Evolutionary conservation across 805 yeast species (phyloP).

Genomic region (Starmerella ratchasimensis): DNA sequence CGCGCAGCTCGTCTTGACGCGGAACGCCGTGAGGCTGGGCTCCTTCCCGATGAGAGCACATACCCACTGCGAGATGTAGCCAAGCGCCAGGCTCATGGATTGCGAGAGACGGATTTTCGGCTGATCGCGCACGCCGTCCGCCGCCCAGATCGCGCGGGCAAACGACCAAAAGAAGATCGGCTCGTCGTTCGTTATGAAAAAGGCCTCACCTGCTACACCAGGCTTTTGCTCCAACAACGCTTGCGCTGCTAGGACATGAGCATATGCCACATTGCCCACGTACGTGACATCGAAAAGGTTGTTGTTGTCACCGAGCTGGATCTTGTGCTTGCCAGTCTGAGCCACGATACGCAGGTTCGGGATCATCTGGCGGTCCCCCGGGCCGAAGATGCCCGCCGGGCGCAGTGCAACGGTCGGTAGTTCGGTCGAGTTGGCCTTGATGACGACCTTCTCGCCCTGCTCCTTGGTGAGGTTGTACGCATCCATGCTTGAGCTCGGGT

Average conservation of each 20-base stretch:
- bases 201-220: conserved; percentile 67
- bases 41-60: conserved; percentile 64
- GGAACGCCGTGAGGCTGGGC: conserved; percentile 89
- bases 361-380: conserved; percentile 92
- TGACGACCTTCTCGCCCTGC: conserved; percentile 69
- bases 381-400: conserved; percentile 98
- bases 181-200: conserved; percentile 82
- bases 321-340: conserved; percentile 69
- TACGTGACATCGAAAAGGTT: conserved; percentile 94
- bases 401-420: conserved; percentile 75
- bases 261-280: conserved; percentile 96
- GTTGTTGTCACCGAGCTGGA: conserved; percentile 88
- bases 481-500: conserved; percentile 86
- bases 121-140: conserved; percentile 73
- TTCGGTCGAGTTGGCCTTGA: conserved; percentile 50
- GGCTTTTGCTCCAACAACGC: conserved; percentile 39
- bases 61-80: conserved; percentile 65
- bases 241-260: conserved; percentile 86
- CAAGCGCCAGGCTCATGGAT: conserved; percentile 66
- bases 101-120: conserved; percentile 54
- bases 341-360: conserved; percentile 85
- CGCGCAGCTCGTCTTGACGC: conserved; percentile 87
- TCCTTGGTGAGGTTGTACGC: conserved; percentile 94
- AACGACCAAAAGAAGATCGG: conserved; percentile 96
- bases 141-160: conserved; percentile 94